Evolutionary conservation across 2,329 filamentous ascomycete genomes (phyloP).

Genomic region (Monosporascus ibericus): DNA sequence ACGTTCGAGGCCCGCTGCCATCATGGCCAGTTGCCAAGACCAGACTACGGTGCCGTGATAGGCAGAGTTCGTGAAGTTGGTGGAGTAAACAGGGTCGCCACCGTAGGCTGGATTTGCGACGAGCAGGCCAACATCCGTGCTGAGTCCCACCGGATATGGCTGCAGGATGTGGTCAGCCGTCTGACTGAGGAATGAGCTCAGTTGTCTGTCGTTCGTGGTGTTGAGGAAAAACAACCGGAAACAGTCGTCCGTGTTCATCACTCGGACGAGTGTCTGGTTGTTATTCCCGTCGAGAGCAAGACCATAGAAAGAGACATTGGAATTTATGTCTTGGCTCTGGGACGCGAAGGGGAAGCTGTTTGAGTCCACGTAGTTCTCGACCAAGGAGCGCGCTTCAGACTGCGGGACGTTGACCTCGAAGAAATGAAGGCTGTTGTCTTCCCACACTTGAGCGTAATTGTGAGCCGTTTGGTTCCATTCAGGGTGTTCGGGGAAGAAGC

Average conservation of each 20-base stretch:
- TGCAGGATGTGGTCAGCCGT: slow-evolving; percentile 50
- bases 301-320: slow-evolving; percentile 47
- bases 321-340: slow-evolving; percentile 33
- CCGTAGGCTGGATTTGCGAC: slow-evolving; percentile 57
- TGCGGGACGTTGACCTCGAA: slow-evolving; percentile 44
- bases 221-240: slow-evolving; percentile 60
- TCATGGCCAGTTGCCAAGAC: slow-evolving; percentile 60
- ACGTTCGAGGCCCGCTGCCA: slow-evolving; percentile 52
- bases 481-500: slow-evolving; percentile 43
- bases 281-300: slow-evolving; percentile 49
- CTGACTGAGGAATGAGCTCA: slow-evolving; percentile 50
- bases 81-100: slow-evolving; percentile 36
- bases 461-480: slow-evolving; percentile 41
- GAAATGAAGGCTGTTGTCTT: slow-evolving; percentile 52
- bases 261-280: slow-evolving; percentile 41
- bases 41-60: slow-evolving; percentile 62
- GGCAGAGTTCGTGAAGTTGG: slow-evolving; percentile 48
- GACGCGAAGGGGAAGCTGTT: slow-evolving; percentile 39
- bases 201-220: slow-evolving; percentile 53
- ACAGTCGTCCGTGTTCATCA: slow-evolving; percentile 60
- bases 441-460: slow-evolving; percentile 53
- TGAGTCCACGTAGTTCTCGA: slow-evolving; percentile 41
- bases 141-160: slow-evolving; percentile 53
- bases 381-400: slow-evolving; percentile 36
- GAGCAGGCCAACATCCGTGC: slow-evolving; percentile 49